Evolutionary conservation across 73 alveolate genomes (phyloP).

Genomic region (Effrenium voratum): DNA sequence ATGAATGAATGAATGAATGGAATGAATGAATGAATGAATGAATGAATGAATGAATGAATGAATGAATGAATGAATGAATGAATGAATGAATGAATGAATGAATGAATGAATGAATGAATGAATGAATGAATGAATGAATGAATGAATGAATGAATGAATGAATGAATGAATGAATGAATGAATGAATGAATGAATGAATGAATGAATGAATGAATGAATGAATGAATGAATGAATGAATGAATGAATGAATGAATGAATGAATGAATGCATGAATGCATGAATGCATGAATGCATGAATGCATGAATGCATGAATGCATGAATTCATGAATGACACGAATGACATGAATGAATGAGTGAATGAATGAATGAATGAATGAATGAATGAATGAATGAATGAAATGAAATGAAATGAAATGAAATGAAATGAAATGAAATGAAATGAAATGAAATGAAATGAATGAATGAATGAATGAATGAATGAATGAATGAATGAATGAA

Average conservation of each 20-base stretch:
- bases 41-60: background rate
- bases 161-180: background rate
- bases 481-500: background rate
- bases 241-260: background rate
- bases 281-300: background rate
- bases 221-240: background rate
- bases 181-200: background rate
- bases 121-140: background rate
- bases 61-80: background rate
- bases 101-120: background rate
- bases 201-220: background rate
- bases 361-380: background rate
- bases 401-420: background rate
- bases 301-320: background rate
- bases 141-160: background rate
- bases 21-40: background rate
- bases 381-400: background rate
- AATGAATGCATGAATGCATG: background rate
- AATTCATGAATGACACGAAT: background rate
- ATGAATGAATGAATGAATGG: background rate
- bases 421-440: background rate
- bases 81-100: background rate
- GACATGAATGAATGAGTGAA: background rate
- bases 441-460: background rate
- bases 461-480: background rate